Percentiles rank a stretch among this genome's conserved stretches.
phyloP scores from a whole-genome alignment of 495 filamentous ascomycete genomes.

The Viridothelium virens region DNA sequence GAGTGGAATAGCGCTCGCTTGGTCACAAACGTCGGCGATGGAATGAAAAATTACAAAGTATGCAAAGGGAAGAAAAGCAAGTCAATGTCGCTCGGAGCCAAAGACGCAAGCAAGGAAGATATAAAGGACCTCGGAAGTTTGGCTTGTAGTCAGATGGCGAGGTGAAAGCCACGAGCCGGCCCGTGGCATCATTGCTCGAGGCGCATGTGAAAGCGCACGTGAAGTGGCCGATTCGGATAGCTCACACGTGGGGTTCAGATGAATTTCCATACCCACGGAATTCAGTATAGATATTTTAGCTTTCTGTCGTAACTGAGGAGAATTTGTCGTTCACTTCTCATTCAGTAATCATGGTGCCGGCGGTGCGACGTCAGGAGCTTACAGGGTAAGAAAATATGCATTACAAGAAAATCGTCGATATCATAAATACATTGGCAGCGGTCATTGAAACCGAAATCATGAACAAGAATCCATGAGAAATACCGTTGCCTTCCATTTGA shows the following conservation, averaged over 20 bases:
- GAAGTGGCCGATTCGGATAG: not conserved
- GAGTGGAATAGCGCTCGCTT: not conserved
- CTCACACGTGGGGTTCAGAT: not conserved
- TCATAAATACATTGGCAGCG: constrained; percentile 1
- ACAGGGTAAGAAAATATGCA: not conserved
- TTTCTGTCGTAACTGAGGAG: too few relatives aligned
- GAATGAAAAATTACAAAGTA: not conserved
- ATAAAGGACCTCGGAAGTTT: not conserved
- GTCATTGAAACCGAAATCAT: not conserved
- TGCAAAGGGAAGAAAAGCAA: not conserved
- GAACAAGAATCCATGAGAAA: not conserved
- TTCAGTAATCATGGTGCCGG: too few relatives aligned
- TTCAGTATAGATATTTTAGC: not conserved
- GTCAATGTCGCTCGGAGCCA: not conserved
- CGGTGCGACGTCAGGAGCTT: too few relatives aligned
- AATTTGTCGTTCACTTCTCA: too few relatives aligned
- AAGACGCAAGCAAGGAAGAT: not conserved
- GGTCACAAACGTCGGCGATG: not conserved
- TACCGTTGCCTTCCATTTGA: not conserved
- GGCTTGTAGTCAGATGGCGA: not conserved
- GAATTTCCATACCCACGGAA: not conserved
- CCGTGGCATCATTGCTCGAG: not conserved
- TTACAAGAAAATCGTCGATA: constrained; percentile 5
- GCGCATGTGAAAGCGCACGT: constrained; percentile 11
- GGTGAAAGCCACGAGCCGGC: not conserved